Evolutionary conservation across 148 eudicot species (phyloP).

Genomic region (Cornus kousa): DNA sequence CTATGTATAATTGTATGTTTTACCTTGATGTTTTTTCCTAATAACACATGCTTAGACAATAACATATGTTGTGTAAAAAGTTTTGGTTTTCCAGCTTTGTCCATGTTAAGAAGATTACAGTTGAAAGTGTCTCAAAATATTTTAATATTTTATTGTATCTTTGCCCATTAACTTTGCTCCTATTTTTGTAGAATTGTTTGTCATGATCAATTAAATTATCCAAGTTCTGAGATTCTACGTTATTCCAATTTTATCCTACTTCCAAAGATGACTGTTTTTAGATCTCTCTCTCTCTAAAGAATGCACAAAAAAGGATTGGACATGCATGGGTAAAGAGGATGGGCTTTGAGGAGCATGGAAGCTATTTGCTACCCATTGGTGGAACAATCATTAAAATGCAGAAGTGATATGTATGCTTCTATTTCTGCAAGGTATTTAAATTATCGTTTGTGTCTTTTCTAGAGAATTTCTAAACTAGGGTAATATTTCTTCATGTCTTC

Average conservation of each 20-base stretch:
- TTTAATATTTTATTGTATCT: not conserved
- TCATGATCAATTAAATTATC: not conserved
- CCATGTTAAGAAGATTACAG: not conserved
- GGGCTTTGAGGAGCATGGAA: not conserved
- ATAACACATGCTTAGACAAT: no score
- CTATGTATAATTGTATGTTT: no score
- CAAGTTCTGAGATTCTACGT: not conserved
- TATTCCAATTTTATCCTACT: not conserved
- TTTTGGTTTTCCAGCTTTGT: not conserved
- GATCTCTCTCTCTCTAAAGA: not conserved
- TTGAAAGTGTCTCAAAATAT: not conserved
- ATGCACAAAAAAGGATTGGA: not conserved
- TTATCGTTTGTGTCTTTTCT: not conserved
- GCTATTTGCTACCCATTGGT: not conserved
- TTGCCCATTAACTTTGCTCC: not conserved
- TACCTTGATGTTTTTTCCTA: no score
- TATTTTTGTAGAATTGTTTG: not conserved
- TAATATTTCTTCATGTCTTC: not conserved
- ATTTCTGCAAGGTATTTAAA: not conserved
- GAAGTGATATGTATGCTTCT: not conserved
- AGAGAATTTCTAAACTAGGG: not conserved
- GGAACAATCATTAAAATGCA: not conserved
- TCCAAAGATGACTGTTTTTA: not conserved
- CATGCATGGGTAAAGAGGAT: not conserved
- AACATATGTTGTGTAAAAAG: not conserved